phyloP scores from a whole-genome alignment of 176 grass and related monocot genomes.

The Panicum miliaceum region DNA sequence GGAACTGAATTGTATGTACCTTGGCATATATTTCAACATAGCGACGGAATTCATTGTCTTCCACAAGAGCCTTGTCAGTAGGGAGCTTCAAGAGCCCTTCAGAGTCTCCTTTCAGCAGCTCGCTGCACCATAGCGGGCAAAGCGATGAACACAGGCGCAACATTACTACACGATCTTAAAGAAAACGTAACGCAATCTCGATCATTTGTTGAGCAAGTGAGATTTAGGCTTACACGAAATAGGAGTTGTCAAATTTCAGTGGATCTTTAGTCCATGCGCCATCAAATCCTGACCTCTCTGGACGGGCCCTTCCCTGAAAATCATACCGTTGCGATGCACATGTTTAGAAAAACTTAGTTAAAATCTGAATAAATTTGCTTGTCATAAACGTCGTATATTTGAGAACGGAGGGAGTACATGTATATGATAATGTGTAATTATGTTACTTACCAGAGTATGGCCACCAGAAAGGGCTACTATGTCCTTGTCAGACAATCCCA shows the following conservation, averaged over 20 bases:
- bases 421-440: background rate
- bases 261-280: conserved; percentile 74
- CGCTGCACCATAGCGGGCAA: conserved; percentile 38
- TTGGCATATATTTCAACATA: conserved; percentile 58
- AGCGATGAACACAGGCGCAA: background rate
- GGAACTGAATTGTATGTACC: conserved; percentile 27
- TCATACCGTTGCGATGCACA: background rate
- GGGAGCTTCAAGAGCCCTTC: conserved; percentile 64
- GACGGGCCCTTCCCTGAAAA: conserved; percentile 59
- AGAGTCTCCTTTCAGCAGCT: conserved; percentile 56
- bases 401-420: too few species aligned
- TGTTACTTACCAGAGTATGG: conserved; percentile 66
- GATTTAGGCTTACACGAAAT: conserved; percentile 45
- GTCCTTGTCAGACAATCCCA: conserved; percentile 79
- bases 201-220: background rate
- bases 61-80: conserved; percentile 64
- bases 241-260: conserved; percentile 70
- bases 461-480: conserved; percentile 79
- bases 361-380: too few species aligned
- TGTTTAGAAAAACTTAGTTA: background rate
- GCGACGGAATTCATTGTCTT: conserved; percentile 46
- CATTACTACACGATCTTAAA: background rate
- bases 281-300: conserved; percentile 60
- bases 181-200: background rate
- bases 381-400: too few species aligned